Evolutionary conservation across 2,329 filamentous ascomycete genomes (phyloP).

Genomic region (Periconia digitata): DNA sequence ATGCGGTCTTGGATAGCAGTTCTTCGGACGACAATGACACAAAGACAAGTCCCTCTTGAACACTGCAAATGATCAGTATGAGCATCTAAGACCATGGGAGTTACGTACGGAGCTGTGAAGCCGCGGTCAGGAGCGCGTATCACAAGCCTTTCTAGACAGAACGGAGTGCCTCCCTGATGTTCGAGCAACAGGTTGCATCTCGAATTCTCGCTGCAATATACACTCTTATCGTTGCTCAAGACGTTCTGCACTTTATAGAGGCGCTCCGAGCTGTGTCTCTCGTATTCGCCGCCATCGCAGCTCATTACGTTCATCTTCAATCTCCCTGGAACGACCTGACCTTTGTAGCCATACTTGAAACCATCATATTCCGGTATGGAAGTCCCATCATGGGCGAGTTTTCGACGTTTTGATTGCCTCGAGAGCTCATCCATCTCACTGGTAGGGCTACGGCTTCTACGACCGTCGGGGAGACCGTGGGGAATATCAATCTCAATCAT

Average conservation of each 20-base stretch:
- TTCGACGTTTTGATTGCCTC: slow-evolving; percentile 39
- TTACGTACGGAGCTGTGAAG: slow-evolving; percentile 81
- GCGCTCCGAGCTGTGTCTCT: slow-evolving; percentile 58
- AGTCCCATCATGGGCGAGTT: slow-evolving; percentile 41
- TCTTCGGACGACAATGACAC: slow-evolving; percentile 83
- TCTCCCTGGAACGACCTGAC: slow-evolving; percentile 80
- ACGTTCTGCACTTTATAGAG: slow-evolving; percentile 67
- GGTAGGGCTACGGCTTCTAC: slow-evolving; percentile 26
- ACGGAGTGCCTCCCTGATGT: slow-evolving; percentile 78
- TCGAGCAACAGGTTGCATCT: slow-evolving; percentile 83
- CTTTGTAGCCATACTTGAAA: slow-evolving; percentile 82
- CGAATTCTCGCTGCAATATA: slow-evolving; percentile 89
- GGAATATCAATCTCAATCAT: slow-evolving; percentile 7
- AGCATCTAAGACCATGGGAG: slow-evolving; percentile 7
- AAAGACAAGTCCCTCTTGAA: slow-evolving; percentile 91
- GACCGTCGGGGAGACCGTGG: slow-evolving; percentile 11
- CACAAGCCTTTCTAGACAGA: slow-evolving; percentile 80
- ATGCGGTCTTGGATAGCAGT: slow-evolving; percentile 69
- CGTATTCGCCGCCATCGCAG: slow-evolving; percentile 77
- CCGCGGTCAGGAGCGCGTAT: slow-evolving; percentile 82
- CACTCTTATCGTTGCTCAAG: slow-evolving; percentile 75
- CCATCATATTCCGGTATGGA: slow-evolving; percentile 27
- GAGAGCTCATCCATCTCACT: slow-evolving; percentile 13
- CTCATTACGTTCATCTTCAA: slow-evolving; percentile 85
- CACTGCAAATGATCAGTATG: slow-evolving; percentile 55